phyloP scores from a whole-genome alignment of 306 rosid genomes.

The Ochetophila trinervis region DNA sequence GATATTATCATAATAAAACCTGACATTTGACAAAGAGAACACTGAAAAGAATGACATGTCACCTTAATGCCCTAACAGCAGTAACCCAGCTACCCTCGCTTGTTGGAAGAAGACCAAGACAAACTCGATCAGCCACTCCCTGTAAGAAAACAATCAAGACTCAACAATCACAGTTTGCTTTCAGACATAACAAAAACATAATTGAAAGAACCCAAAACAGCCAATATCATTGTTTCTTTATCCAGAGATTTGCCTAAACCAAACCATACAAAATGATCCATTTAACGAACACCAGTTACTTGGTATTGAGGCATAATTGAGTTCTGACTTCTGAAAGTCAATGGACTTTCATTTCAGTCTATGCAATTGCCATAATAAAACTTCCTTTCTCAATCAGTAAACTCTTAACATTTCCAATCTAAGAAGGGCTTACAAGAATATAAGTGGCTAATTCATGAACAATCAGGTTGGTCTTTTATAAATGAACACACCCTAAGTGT shows the following conservation, averaged over 20 bases:
- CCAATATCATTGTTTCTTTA: not conserved
- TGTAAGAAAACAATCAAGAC: constrained; percentile 31
- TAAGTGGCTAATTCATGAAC: too few species aligned
- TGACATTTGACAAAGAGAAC: not conserved
- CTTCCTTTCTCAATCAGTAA: too few species aligned
- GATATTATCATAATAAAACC: not conserved
- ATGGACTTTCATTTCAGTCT: too few species aligned
- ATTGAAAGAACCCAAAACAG: not conserved
- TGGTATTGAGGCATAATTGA: not conserved
- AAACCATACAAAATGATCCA: not conserved
- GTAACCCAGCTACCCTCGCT: constrained; percentile 87
- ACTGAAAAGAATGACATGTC: constrained; percentile 5
- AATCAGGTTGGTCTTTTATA: too few species aligned
- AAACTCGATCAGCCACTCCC: constrained; percentile 87
- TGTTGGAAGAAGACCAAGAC: constrained; percentile 92
- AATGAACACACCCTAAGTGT: not conserved
- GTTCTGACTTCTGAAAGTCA: too few species aligned
- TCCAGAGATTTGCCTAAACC: not conserved
- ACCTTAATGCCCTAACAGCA: constrained; percentile 86
- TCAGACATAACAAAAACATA: not conserved
- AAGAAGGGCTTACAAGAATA: too few species aligned
- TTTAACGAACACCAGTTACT: not conserved
- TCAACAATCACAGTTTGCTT: constrained; percentile 2
- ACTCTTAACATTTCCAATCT: too few species aligned
- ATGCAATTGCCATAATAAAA: too few species aligned